These are phyloP conservation scores for Plasmodium blacklocki DNA, from an alignment of 169 alveolate species.

Conservation along the genomic window DNA sequence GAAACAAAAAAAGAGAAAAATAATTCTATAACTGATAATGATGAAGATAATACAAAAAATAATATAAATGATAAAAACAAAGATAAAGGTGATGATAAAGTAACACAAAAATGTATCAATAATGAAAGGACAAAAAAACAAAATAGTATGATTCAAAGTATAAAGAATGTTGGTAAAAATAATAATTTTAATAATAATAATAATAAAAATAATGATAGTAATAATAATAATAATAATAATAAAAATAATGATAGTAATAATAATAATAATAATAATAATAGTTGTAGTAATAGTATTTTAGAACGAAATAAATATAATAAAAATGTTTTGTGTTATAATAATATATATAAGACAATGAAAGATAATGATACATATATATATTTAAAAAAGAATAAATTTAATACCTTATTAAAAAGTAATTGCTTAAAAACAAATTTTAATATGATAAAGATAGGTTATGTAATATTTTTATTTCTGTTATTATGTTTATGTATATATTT, in stretches of 20 bases:
- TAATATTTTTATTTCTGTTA: conserved; percentile 16
- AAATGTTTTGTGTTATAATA: conserved; percentile 28
- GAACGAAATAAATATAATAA: conserved; percentile 17
- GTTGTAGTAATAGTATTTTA: not conserved
- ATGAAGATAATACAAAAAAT: too few species aligned
- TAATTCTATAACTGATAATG: too few species aligned
- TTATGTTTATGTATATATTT: conserved; percentile 40
- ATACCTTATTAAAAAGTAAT: conserved; percentile 23
- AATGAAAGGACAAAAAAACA: too few species aligned
- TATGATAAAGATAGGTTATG: conserved; percentile 28
- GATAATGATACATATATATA: conserved; percentile 69
- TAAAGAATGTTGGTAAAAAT: too few species aligned
- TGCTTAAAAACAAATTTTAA: not conserved
- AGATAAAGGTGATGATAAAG: too few species aligned
- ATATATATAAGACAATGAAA: conserved; percentile 40
- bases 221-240: not conserved
- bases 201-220: too few species aligned
- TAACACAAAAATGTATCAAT: too few species aligned
- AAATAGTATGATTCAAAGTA: too few species aligned
- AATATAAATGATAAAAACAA: too few species aligned
- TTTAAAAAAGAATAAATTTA: conserved; percentile 58
- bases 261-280: not conserved
- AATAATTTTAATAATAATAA: too few species aligned
- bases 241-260: not conserved
- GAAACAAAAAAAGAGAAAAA: too few species aligned